phyloP scores from a whole-genome alignment of 306 rosid species.

The Begonia loranthoides region DNA sequence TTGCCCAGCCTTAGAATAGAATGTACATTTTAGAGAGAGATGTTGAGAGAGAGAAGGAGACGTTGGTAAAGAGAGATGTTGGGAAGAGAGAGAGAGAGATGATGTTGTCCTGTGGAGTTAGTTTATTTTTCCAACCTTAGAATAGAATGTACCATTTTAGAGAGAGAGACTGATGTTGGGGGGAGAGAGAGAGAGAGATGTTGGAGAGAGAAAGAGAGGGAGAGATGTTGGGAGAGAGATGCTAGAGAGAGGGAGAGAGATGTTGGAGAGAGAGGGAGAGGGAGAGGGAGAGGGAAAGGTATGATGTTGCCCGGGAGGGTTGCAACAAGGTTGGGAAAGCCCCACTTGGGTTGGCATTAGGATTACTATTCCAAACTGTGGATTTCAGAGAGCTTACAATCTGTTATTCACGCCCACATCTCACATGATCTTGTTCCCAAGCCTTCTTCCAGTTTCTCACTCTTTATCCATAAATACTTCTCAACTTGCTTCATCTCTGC shows the following conservation, averaged over 20 bases:
- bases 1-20: too few species aligned
- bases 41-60: too few species aligned
- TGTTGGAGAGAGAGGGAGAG: too few species aligned
- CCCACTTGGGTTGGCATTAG: slow-evolving; percentile 30
- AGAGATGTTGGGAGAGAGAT: too few species aligned
- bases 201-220: too few species aligned
- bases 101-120: too few species aligned
- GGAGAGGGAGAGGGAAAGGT: too few species aligned
- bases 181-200: too few species aligned
- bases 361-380: slow-evolving; percentile 26
- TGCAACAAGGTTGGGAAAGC: slow-evolving; percentile 10
- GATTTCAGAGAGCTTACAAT: slow-evolving; percentile 19
- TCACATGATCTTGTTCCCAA: slow-evolving; percentile 49
- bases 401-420: slow-evolving; percentile 42
- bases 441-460: slow-evolving; percentile 4
- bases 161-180: background rate
- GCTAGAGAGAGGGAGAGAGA: too few species aligned
- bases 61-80: too few species aligned
- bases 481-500: slow-evolving; percentile 10
- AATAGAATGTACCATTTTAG: background rate
- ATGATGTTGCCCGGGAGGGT: slow-evolving; percentile 1
- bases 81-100: too few species aligned
- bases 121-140: background rate
- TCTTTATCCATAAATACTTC: slow-evolving; percentile 36
- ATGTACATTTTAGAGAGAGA: too few species aligned